phyloP scores from a whole-genome alignment of 2,329 filamentous ascomycete species.

The Rhynchosporium secalis region DNA sequence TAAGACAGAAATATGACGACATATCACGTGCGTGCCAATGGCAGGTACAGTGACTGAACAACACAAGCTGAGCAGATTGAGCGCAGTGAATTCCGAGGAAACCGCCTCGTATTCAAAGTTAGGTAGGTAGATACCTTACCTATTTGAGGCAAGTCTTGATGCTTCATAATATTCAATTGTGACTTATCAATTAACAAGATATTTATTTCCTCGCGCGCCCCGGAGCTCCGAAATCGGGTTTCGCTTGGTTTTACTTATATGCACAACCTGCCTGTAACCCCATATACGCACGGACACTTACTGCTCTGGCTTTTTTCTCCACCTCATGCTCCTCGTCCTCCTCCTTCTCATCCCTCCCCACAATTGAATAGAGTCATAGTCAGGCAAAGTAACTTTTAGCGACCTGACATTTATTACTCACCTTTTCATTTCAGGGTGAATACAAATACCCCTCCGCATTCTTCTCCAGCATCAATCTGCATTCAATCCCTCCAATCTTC shows the following conservation, averaged over 20 bases:
- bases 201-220: too few relatives aligned
- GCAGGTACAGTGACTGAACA: too few relatives aligned
- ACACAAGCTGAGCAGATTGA: too few relatives aligned
- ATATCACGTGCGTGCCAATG: too few relatives aligned
- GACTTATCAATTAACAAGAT: too few relatives aligned
- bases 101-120: too few relatives aligned
- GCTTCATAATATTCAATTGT: too few relatives aligned
- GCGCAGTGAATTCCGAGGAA: too few relatives aligned
- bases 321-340: constrained; percentile 11
- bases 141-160: too few relatives aligned
- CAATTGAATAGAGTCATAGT: constrained; percentile 22
- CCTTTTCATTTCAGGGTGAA: constrained; percentile 7
- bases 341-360: constrained; percentile 17
- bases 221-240: constrained; percentile 7
- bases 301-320: constrained; percentile 3
- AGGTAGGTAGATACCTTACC: too few relatives aligned
- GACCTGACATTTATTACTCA: not conserved
- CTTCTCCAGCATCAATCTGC: not conserved
- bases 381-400: constrained; percentile 9
- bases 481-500: not conserved
- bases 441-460: constrained; percentile 14
- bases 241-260: constrained; percentile 11
- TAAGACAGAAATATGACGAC: too few relatives aligned
- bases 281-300: not conserved
- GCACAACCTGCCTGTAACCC: too few relatives aligned